These are phyloP conservation scores for Trapa incisa DNA, from an alignment of 345 rosid genomes.

Conservation along the genomic window DNA sequence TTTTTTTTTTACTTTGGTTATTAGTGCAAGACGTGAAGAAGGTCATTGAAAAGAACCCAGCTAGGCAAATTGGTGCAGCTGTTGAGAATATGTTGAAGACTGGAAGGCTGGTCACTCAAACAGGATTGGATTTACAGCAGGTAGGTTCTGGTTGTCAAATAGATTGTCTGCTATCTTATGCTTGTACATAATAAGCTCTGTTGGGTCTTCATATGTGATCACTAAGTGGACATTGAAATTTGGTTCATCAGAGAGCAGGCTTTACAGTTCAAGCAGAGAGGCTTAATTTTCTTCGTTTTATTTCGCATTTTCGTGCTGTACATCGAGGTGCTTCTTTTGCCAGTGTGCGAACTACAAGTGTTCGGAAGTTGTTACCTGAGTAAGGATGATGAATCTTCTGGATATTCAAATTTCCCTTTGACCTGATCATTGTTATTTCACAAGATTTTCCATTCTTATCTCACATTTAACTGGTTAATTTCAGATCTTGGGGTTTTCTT, in stretches of 20 bases:
- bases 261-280: constrained; percentile 97
- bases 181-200: not conserved
- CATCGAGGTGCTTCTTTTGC: constrained; percentile 98
- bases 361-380: constrained; percentile 95
- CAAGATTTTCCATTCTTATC: not conserved
- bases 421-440: not conserved
- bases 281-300: constrained; percentile 78
- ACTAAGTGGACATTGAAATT: not conserved
- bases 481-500: constrained; percentile 97
- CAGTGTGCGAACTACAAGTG: constrained; percentile 89
- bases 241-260: constrained; percentile 64
- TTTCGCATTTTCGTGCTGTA: constrained; percentile 87
- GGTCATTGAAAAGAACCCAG: constrained; percentile 43
- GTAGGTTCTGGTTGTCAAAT: constrained; percentile 16
- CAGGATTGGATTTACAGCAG: constrained; percentile 91
- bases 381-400: constrained; percentile 17
- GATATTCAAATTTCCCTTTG: constrained; percentile 3
- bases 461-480: constrained; percentile 11
- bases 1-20: not conserved
- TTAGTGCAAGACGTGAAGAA: constrained; percentile 64
- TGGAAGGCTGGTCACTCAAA: constrained; percentile 58
- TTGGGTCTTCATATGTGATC: not conserved
- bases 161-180: not conserved
- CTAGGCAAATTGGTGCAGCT: constrained; percentile 38
- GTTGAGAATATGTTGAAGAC: constrained; percentile 66